Evolutionary conservation across 139 green algal genomes (phyloP).

Genomic region (Haematococcus sp.): DNA sequence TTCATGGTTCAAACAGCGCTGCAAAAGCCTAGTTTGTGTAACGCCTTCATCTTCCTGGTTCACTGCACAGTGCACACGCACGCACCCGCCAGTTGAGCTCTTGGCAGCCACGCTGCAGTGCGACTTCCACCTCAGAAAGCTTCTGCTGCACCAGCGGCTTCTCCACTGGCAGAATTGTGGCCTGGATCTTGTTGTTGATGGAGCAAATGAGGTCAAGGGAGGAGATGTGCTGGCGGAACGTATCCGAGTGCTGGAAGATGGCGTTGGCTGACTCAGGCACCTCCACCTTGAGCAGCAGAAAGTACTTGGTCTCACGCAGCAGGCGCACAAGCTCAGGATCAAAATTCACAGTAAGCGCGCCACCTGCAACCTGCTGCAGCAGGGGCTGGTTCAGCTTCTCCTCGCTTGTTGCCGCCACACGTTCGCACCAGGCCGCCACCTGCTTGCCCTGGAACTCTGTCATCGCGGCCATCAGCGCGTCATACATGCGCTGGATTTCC

Average conservation of each 20-base stretch:
- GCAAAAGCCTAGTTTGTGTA: too few species aligned
- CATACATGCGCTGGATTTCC: conserved; percentile 59
- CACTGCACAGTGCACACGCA: background rate
- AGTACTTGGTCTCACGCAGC: conserved; percentile 88
- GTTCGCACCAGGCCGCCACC: conserved; percentile 62
- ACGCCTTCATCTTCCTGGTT: background rate
- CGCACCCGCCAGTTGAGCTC: conserved; percentile 74
- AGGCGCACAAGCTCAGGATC: conserved; percentile 81
- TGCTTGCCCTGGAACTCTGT: conserved; percentile 57
- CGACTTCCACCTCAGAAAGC: conserved; percentile 62
- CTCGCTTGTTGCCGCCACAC: conserved; percentile 61
- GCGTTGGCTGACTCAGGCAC: conserved; percentile 32
- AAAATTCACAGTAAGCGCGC: conserved; percentile 80
- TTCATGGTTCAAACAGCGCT: too few species aligned
- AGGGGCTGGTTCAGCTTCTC: conserved; percentile 84
- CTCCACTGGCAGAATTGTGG: conserved; percentile 77
- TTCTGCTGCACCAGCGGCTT: conserved; percentile 76
- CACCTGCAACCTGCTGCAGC: conserved; percentile 35
- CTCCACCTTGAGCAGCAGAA: conserved; percentile 69
- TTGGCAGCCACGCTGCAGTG: conserved; percentile 56
- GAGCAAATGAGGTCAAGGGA: conserved; percentile 78
- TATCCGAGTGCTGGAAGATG: conserved; percentile 63
- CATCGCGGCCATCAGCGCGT: conserved; percentile 59
- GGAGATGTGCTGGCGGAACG: conserved; percentile 75
- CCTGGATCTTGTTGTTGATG: conserved; percentile 81